Base-by-base conservation (phyloP, 306 rosid species). In the Cucumis hystrix region DNA sequence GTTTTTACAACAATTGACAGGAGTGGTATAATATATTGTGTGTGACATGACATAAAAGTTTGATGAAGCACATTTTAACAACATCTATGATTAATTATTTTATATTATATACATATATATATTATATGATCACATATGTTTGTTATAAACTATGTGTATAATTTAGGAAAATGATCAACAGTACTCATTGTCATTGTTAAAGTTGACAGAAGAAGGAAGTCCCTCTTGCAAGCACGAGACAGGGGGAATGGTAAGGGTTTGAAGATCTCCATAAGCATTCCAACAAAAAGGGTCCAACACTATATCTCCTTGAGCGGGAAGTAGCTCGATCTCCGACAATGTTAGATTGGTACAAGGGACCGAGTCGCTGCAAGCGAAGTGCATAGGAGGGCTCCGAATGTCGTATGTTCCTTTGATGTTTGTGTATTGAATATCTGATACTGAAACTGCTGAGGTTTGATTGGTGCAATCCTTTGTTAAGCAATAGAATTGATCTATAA, bases 401-500 rank as follows among this genome's bases (percentile, higher is more conserved):
- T 90, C 92, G 15, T 88, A 90, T 2, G 89, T 90, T 2, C 96
- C 96, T 62, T 47, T 83, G 37, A 87, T 87, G 83, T 84, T 81
- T 20, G 87, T 49, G 85, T 85, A 88, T 0, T 41, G 21, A 45
- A 88, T 81, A 64, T 83, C 78, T 12, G 87, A 79, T 62, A 90
- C 52, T 4, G 58, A 73, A 6, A 90, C 83, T 6, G 92, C 92
- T 10, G 88, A 73, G 20, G 89, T 90, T 47, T 88, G 96, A 83
- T 87, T 90, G 33, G 60, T 33, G 45, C 96, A 90, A 9, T 59
- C 61, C 82, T 84, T 85, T 21, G 76, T 43, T 73, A 80, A 79
- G n/a, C 96, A 90, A 66, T 90, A 87, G 75, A 75, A 90, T 78
- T 90, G 96, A 80, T 88, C 86, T 67, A 90, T 84, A 63, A 85